Percentiles rank a stretch among this genome's conserved stretches.
phyloP scores from a whole-genome alignment of 2,329 filamentous ascomycete genomes.

The Rhynchosporium graminicola region DNA sequence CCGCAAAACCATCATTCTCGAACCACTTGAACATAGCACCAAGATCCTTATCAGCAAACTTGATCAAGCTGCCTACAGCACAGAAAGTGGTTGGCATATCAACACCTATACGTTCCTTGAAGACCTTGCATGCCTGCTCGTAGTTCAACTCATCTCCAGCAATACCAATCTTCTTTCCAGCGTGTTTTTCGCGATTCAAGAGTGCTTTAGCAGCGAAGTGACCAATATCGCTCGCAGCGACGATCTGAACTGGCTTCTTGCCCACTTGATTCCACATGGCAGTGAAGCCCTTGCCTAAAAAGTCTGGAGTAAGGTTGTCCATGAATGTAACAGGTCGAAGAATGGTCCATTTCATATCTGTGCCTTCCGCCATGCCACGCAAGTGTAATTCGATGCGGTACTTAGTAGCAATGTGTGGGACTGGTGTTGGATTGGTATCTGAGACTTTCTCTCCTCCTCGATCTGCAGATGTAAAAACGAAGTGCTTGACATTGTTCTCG shows the following conservation, averaged over 20 bases:
- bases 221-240: constrained; percentile 49
- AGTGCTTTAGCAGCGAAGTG: constrained; percentile 49
- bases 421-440: constrained; percentile 53
- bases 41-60: constrained; percentile 36
- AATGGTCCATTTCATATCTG: constrained; percentile 56
- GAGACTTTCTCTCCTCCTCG: constrained; percentile 56
- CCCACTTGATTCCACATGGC: constrained; percentile 35
- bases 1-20: constrained; percentile 36
- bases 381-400: constrained; percentile 63
- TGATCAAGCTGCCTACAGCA: constrained; percentile 32
- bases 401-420: constrained; percentile 65
- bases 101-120: constrained; percentile 38
- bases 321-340: constrained; percentile 58
- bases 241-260: constrained; percentile 44
- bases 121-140: constrained; percentile 38
- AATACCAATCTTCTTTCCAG: constrained; percentile 44
- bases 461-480: constrained; percentile 66
- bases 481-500: constrained; percentile 55
- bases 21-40: constrained; percentile 40
- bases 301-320: constrained; percentile 45
- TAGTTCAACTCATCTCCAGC: constrained; percentile 49
- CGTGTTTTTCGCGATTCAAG: constrained; percentile 43
- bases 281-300: constrained; percentile 33
- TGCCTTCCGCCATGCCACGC: constrained; percentile 41
- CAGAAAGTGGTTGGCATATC: constrained; percentile 38